Evolutionary conservation across 768 basidiomycete species (phyloP), one percentile per base, ranked within the genome.

Genomic region (Melanogaster broomeanus): DNA sequence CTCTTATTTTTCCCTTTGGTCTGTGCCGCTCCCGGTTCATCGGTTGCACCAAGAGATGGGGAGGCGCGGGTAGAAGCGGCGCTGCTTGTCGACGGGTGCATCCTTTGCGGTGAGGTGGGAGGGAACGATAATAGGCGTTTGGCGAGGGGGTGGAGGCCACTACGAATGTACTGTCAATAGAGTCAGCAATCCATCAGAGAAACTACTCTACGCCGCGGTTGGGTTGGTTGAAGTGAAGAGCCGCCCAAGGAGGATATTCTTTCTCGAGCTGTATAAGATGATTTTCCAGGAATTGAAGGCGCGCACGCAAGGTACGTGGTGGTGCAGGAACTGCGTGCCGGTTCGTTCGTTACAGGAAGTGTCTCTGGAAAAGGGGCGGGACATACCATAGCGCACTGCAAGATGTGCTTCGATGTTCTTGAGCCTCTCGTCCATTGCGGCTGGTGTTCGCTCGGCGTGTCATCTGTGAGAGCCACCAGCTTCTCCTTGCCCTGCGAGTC

Each of bases 191-290:
- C 12, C 35, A 37, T 33, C 42, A n/a, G 34, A 24, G 49, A 50
- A 31, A 16, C 49, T 5, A 77, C 87, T 42, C 70, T n/a, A 92
- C 90, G 24, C 84, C 87, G 51, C 90, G 82, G 59, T 83, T 78
- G 3, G 90, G 90, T 62, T 93, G 90, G 49, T 88, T 90, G 65
- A 92, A 92, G 62, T 92, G 90, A n/a, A 92, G 71, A 8, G 90
- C 88, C 0, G 90, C 88, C 90, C 90, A 92, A 6, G 90, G 88
- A 3, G 90, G 90, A 60, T 89, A 91, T 46, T 90, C 88, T 60
- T 82, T 88, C 65, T 93, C 90, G 2, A 93, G 74, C 44, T 77
- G 78, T 33, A 87, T 76, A 52, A 93, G 78, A 59, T 91, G 89
- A 33, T 90, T 86, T 65, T 93, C 90, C 1, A 93, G 67, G 55